Base-by-base conservation (phyloP, 441 rosid species). In the Codiaeum variegatum region DNA sequence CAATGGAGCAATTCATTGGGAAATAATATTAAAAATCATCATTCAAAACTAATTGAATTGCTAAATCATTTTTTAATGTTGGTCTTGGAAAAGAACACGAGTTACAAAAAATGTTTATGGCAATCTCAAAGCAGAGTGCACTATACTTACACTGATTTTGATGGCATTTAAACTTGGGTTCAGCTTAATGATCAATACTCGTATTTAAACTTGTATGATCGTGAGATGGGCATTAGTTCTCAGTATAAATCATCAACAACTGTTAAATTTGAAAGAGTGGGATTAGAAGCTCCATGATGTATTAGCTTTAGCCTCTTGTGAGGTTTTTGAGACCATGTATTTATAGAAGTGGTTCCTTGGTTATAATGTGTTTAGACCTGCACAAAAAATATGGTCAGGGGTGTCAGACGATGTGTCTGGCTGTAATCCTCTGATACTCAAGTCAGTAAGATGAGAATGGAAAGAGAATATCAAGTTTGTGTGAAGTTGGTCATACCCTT, bases 1-100 rank as follows among this genome's bases (percentile, higher is more conserved):
- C 11, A 71, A 62, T 31, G 74, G 68, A 18, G 74, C 79, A 62
- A 72, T 79, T 19, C 72, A 72, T 13, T n/a, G 79, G 82, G 65
- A 42, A 38, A 69, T 79, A 59, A 59, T 13, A 68, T 72, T 62
- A 21, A 75, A 3, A 44, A 40, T 40, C 36, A 36, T 31, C 29
- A 29, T 26, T 75, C 71, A 6, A 49, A 68, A n/a, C 47, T 56
- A 21, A 73, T 70, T 7, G 67, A 70, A 9, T 65, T 76, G 71
- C 80, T 76, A 60, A 51, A 52, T 62, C n/a, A n/a, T 19, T 16
- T 7, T 24, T 0, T 5, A 52, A 49, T 0, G 68, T 28, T 21
- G 64, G 10, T 49, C 21, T 9, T 38, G 62, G 77, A 62, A 58
- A 23, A 21, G 75, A 52, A 42, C 26, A 7, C 16, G 52, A 34